These are phyloP conservation scores for Saksenaea vasiformis DNA, from an alignment of 371 early-diverging fungal species.

Conservation along the genomic window DNA sequence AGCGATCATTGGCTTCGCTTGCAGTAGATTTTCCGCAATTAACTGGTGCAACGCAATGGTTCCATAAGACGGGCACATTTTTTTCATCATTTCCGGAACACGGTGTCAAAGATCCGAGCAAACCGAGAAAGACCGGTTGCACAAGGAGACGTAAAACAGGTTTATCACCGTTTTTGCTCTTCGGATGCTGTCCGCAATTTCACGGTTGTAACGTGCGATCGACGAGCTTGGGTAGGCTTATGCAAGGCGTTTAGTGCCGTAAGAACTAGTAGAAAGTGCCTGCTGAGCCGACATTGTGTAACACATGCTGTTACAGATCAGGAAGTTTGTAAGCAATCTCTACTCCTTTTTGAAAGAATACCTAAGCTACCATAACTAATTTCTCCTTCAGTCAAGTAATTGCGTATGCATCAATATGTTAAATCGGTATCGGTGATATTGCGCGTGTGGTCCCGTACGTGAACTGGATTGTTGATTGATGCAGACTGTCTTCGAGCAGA, in stretches of 20 bases:
- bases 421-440: no score
- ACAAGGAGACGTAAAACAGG: not conserved
- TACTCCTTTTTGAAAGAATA: no score
- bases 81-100: not conserved
- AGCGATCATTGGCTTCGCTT: no score
- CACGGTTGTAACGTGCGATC: not conserved
- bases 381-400: no score
- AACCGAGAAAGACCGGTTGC: not conserved
- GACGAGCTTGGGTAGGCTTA: not conserved
- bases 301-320: not conserved
- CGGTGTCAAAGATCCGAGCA: not conserved
- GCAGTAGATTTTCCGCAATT: not conserved
- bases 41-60: not conserved
- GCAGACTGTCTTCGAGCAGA: no score
- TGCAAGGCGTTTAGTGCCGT: not conserved
- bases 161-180: not conserved
- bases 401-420: no score
- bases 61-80: not conserved
- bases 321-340: not conserved
- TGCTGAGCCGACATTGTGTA: conserved; percentile 1
- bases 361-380: no score
- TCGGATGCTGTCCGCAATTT: not conserved
- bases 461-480: no score
- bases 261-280: not conserved
- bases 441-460: no score